Evolutionary conservation across 306 rosid species (phyloP), one percentile per base, ranked within the genome.

Genomic region (Trifolium fragiferum): DNA sequence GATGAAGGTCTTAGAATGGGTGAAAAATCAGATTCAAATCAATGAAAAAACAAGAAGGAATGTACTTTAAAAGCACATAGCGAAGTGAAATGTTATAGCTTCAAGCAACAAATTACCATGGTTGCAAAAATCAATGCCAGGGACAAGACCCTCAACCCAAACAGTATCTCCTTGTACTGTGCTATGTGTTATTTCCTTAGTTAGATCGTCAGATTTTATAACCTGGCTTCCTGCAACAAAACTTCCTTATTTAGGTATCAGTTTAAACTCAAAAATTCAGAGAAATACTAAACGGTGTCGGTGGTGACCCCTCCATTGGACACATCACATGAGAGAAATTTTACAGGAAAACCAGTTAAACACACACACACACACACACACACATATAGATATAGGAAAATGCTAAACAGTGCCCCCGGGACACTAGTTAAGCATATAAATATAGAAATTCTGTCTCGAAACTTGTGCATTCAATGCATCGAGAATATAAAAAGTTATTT

Each of bases 61-160:
- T 72, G 78, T 13, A 66, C 33, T 40, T 55, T 15, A 49, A 63
- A 70, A 77, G 18, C 55, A 19, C 58, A 43, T 12, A 35, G 25
- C 30, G 19, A 70, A 81, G 54, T 46, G 60, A 75, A 75, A 78
- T 70, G 16, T 74, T 54, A 78, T 53, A 30, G 18, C 54, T 60
- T 78, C 60, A 54, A 71, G 20, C 65, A 73, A 73, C 69, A 64
- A 38, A 71, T 73, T 86, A 94, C 99, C 96, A 70, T 94, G 99
- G 86, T 92, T 94, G 82, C 99, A 90, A 78, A 94, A 92, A 85
- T 94, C 99, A 82, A 94, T 85, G 67, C 92, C 99, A 47, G 99
- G 99, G 68, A 92, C 95, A 88, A 92, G 96, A 82, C 99, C 99
- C 87, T 94, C 97, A 75, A 92, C 99, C 90, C 95, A 94, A 57